Percentiles rank a stretch among this genome's conserved stretches.
Conservation (phyloP, 805 yeast species). For the Cyberlindnera veronae region DNA sequence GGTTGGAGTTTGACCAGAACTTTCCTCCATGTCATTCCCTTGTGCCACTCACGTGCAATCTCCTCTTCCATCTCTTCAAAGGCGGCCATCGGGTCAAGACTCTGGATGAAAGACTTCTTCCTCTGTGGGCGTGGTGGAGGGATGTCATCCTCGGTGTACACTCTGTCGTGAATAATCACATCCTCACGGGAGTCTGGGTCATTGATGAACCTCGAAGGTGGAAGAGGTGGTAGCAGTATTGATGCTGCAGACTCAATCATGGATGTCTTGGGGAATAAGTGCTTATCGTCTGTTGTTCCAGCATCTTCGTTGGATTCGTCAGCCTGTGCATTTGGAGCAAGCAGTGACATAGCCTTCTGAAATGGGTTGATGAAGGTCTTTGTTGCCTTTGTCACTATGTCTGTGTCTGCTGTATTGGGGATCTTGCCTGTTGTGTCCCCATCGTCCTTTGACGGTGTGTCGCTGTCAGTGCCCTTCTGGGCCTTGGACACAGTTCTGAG, state of each 20-base stretch:
- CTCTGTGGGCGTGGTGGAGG: conserved; percentile 32
- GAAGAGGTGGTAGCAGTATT: conserved; percentile 66
- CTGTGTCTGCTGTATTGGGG: conserved; percentile 15
- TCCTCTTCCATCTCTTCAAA: conserved; percentile 56
- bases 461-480: conserved; percentile 4
- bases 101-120: conserved; percentile 27
- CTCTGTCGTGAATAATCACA: conserved; percentile 65
- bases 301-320: conserved; percentile 7
- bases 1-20: conserved; percentile 63
- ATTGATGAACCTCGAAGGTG: conserved; percentile 54
- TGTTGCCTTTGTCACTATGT: conserved; percentile 20
- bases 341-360: conserved; percentile 41
- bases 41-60: conserved; percentile 69
- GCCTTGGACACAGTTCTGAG: conserved; percentile 15
- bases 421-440: conserved; percentile 14
- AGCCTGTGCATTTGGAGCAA: conserved; percentile 33
- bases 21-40: conserved; percentile 67
- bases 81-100: conserved; percentile 34
- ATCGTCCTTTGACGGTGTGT: not conserved
- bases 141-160: conserved; percentile 50
- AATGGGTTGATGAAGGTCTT: conserved; percentile 37
- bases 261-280: conserved; percentile 57
- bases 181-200: conserved; percentile 59
- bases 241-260: conserved; percentile 68
- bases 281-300: conserved; percentile 9